Conservation (phyloP, 2,329 filamentous ascomycete species). For the Orbilia oligospora region DNA sequence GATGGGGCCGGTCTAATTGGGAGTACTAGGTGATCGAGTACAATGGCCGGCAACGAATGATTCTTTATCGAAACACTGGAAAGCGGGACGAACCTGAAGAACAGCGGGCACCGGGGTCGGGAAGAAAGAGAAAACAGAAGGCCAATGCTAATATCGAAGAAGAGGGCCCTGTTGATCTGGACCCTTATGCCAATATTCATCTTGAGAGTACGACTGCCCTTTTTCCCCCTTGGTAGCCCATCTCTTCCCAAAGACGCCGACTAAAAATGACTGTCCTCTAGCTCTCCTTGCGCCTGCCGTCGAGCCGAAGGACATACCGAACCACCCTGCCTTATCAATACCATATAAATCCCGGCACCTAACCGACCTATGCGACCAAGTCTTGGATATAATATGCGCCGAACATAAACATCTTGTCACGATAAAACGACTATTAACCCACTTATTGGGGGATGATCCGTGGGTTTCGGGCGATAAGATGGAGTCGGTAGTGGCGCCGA, state of each 20-base stretch:
- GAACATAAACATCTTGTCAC: slow-evolving; percentile 81
- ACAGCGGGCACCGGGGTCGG: slow-evolving; percentile 36
- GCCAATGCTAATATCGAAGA: slow-evolving; percentile 53
- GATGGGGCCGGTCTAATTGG: slow-evolving; percentile 13
- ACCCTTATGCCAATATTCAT: slow-evolving; percentile 80
- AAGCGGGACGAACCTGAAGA: slow-evolving; percentile 55
- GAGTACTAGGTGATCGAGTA: slow-evolving; percentile 76
- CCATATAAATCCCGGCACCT: slow-evolving; percentile 82
- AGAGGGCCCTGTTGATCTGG: slow-evolving; percentile 70
- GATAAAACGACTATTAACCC: slow-evolving; percentile 80
- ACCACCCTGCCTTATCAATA: slow-evolving; percentile 80
- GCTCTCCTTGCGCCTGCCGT: slow-evolving; percentile 82
- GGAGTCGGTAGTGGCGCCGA: slow-evolving; percentile 67
- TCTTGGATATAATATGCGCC: slow-evolving; percentile 79
- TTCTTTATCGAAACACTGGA: slow-evolving; percentile 75
- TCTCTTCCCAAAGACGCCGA: background rate
- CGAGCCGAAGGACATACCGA: slow-evolving; percentile 79
- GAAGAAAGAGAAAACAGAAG: slow-evolving; percentile 60
- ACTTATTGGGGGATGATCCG: slow-evolving; percentile 80
- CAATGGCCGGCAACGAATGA: slow-evolving; percentile 79
- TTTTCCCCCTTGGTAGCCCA: background rate
- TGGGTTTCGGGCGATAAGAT: slow-evolving; percentile 70
- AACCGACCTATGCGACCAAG: slow-evolving; percentile 78
- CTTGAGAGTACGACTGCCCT: slow-evolving; percentile 74
- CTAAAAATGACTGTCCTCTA: slow-evolving; percentile 66